phyloP scores from a whole-genome alignment of 2,329 filamentous ascomycete genomes.

The Fusarium torulosum region DNA sequence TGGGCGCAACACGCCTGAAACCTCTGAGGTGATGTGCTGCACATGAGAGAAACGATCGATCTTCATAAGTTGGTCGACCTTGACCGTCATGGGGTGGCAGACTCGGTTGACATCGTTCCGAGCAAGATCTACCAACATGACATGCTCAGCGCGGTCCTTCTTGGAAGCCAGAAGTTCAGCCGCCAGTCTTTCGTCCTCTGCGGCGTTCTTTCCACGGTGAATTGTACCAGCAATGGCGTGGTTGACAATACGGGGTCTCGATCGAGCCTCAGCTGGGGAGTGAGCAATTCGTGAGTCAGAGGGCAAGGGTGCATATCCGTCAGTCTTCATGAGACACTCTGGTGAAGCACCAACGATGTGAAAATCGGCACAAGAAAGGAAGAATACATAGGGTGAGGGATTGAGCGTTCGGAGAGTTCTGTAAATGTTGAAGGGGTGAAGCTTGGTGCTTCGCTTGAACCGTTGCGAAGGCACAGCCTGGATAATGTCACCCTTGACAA shows the following conservation, averaged over 20 bases:
- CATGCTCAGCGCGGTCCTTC: constrained; percentile 94
- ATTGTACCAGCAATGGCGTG: constrained; percentile 98
- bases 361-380: constrained; percentile 90
- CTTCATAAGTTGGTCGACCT: constrained; percentile 94
- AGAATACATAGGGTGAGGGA: constrained; percentile 97
- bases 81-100: constrained; percentile 88
- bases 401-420: constrained; percentile 96
- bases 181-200: constrained; percentile 84
- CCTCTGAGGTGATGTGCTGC: constrained; percentile 95
- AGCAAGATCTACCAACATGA: constrained; percentile 97
- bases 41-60: constrained; percentile 97
- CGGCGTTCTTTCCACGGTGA: constrained; percentile 78
- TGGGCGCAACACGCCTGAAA: constrained; percentile 86
- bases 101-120: constrained; percentile 97
- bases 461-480: constrained; percentile 96
- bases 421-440: constrained; percentile 99
- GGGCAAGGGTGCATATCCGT: constrained; percentile 45
- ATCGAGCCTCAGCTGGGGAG: constrained; percentile 58
- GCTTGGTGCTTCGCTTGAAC: constrained; percentile 85
- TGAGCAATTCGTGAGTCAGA: constrained; percentile 46
- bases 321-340: constrained; percentile 88
- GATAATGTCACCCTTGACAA: constrained; percentile 92
- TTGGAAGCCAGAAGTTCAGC: constrained; percentile 70
- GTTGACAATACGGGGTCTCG: constrained; percentile 88
- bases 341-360: constrained; percentile 96